Percentiles rank a stretch among this genome's conserved stretches.
phyloP scores from a whole-genome alignment of 202 grass and related monocot genomes.

The Panicum virgatum region DNA sequence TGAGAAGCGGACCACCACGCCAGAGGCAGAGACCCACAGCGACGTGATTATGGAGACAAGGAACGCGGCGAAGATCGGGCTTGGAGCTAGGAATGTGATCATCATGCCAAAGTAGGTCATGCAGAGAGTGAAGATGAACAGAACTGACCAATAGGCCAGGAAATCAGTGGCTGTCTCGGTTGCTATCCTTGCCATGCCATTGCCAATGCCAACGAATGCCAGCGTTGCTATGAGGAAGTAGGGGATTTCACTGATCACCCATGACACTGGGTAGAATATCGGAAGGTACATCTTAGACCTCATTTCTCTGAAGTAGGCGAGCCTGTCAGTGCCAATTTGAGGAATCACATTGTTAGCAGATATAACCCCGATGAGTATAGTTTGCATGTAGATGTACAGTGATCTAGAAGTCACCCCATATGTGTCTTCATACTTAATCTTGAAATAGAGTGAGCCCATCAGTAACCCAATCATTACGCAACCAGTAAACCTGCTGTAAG shows the following conservation, averaged over 20 bases:
- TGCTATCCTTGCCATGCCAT: constrained; percentile 34
- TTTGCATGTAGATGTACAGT: constrained; percentile 40
- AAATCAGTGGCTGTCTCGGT: constrained; percentile 7
- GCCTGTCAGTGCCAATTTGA: constrained; percentile 31
- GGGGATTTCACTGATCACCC: constrained; percentile 37
- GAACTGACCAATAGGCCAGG: constrained; percentile 26
- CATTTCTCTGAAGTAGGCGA: constrained; percentile 31
- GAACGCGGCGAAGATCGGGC: constrained; percentile 28
- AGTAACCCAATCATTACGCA: constrained; percentile 33
- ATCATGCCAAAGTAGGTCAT: constrained; percentile 44
- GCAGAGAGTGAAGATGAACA: constrained; percentile 37
- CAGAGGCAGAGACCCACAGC: constrained; percentile 36
- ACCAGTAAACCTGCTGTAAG: constrained; percentile 33
- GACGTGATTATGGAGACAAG: constrained; percentile 32
- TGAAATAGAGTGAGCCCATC: constrained; percentile 38
- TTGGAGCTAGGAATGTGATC: constrained; percentile 35
- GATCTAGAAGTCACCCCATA: constrained; percentile 37
- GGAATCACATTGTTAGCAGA: constrained; percentile 41
- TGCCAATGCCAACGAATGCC: constrained; percentile 35
- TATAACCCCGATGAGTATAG: constrained; percentile 44
- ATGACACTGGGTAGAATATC: constrained; percentile 30
- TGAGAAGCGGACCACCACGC: constrained; percentile 25
- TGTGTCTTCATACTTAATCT: constrained; percentile 33
- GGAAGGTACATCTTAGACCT: constrained; percentile 37
- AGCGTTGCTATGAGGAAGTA: constrained; percentile 33